A percentile compares a stretch with the other conserved stretches of the same genome.
Evolutionary conservation across 768 basidiomycete species (phyloP).

Genomic region (Termitomyces sp.): DNA sequence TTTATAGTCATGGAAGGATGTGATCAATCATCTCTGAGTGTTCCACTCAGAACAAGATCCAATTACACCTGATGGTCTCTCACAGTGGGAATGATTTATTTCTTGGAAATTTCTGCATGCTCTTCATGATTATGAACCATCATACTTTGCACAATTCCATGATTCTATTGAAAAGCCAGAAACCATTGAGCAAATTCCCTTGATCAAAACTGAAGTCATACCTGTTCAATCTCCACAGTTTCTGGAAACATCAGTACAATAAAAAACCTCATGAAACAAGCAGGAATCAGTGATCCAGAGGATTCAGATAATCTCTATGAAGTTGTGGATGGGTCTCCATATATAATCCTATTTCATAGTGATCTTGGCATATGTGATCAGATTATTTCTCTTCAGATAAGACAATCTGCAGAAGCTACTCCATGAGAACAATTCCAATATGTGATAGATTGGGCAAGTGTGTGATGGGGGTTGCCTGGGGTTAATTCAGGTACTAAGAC

Average conservation of each 20-base stretch:
- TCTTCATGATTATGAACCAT: neutral
- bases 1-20: neutral
- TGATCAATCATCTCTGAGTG: neutral
- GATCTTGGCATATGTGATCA: neutral
- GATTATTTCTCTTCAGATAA: neutral
- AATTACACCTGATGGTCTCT: neutral
- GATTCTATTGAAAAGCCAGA: constrained; percentile 10
- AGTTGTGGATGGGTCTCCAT: neutral
- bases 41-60: neutral
- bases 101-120: neutral
- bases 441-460: too few relatives aligned
- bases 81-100: neutral
- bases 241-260: constrained; percentile 13
- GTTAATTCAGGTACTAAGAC: too few relatives aligned
- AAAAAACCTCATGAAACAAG: neutral
- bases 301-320: constrained; percentile 1
- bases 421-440: too few relatives aligned
- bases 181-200: constrained; percentile 12
- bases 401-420: too few relatives aligned
- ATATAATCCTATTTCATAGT: neutral
- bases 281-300: neutral
- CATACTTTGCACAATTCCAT: neutral
- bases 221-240: constrained; percentile 11
- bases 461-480: too few relatives aligned
- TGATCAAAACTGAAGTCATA: constrained; percentile 10